Base-by-base conservation (phyloP, 2,329 filamentous ascomycete genomes). In the Capronia epimyces region DNA sequence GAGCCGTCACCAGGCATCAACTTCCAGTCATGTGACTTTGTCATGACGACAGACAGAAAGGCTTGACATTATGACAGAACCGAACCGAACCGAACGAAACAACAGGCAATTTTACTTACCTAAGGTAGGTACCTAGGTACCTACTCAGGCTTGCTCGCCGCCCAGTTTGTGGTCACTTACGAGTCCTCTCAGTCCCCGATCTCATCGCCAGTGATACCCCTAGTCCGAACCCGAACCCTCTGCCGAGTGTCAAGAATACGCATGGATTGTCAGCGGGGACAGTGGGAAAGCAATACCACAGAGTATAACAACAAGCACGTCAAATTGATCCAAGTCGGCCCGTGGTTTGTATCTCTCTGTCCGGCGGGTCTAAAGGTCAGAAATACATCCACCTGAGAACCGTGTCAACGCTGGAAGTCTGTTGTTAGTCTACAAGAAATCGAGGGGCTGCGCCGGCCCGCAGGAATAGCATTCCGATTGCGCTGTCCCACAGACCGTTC, bases 401-500 rank as follows among this genome's bases (percentile, higher is more conserved):
- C n/a, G 18, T 20, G 21, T 13, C 15, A 29, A 21, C 7, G 42
- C 10, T 24, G 7, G 18, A 25, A 21, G 6, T n/a, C 12, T 37
- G 15, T 47, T 47, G 20, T 24, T 42, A 22, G 15, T 24, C 36
- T 41, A 36, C 27, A 20, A 41, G 25, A 12, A 40, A 47, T 42
- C 37, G 32, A 52, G 45, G 39, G 49, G 41, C 41, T 22, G 43
- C 39, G 49, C 24, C 53, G 53, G 53, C 41, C 53, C 49, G 53
- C 43, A 42, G 18, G 49, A 25, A 45, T 21, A 52, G 49, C 49
- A 31, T 42, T 52, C 50, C 54, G 54, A 56, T 53, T 56, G 47
- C 43, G 27, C 36, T 49, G 37, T 45, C 40, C 44, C 43, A 39
- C 37, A 34, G 29, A 37, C 34, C 34, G 34, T 37, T 37, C 34